Percentiles rank a stretch among this genome's conserved stretches.
Conservation (phyloP, 1,284 basidiomycete species). For the Apiotrichum domesticum region DNA sequence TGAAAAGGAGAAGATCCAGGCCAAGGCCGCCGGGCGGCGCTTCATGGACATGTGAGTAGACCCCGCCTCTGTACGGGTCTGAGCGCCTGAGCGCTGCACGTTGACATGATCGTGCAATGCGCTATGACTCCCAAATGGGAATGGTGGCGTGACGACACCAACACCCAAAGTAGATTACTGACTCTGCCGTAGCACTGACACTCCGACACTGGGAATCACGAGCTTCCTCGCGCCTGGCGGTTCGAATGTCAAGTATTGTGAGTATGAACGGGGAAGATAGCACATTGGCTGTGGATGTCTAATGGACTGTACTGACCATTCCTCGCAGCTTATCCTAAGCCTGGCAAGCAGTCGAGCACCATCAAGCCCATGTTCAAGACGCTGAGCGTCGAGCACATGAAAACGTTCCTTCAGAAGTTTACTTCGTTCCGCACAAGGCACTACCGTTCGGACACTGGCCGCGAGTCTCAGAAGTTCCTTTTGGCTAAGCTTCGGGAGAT, state of each 20-base stretch:
- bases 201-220: slow-evolving; percentile 51
- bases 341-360: slow-evolving; percentile 31
- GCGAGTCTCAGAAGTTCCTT: slow-evolving; percentile 72
- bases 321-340: slow-evolving; percentile 34
- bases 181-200: slow-evolving; percentile 59
- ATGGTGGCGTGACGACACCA: too few species aligned
- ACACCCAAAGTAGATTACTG: not conserved
- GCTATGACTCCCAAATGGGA: too few species aligned
- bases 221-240: slow-evolving; percentile 36
- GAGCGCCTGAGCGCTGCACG: too few species aligned
- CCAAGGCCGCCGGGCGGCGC: slow-evolving; percentile 56
- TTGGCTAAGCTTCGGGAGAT: slow-evolving; percentile 66
- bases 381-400: slow-evolving; percentile 43
- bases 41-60: slow-evolving; percentile 77
- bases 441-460: slow-evolving; percentile 62
- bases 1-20: slow-evolving; percentile 77
- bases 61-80: too few species aligned
- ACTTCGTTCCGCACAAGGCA: slow-evolving; percentile 50
- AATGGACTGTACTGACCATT: not conserved
- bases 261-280: slow-evolving; percentile 6
- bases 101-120: not conserved
- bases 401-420: slow-evolving; percentile 65
- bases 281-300: too few species aligned
- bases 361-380: slow-evolving; percentile 38
- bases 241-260: slow-evolving; percentile 37